Conservation (phyloP, 306 rosid species). For the Trifolium dubium region DNA sequence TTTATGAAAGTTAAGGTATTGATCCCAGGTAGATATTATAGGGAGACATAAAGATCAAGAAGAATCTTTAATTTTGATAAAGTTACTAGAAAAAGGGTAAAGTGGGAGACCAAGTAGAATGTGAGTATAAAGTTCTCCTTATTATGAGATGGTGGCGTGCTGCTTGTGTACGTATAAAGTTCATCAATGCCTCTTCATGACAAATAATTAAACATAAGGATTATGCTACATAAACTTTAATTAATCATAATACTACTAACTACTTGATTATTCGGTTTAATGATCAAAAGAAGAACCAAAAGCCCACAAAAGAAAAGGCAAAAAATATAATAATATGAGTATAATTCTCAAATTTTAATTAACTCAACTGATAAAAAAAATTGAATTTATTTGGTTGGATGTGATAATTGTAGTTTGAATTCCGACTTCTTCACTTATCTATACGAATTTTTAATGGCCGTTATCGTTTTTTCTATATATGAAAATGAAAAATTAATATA, state of each 20-base stretch:
- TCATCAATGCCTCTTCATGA: conserved; percentile 19
- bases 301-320: neutral
- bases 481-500: too few relatives aligned
- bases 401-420: too few relatives aligned
- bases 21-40: conserved; percentile 13
- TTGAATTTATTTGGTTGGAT: too few relatives aligned
- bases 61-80: conserved; percentile 35
- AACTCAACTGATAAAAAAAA: too few relatives aligned
- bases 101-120: conserved; percentile 40
- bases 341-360: too few relatives aligned
- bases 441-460: too few relatives aligned
- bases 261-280: conserved; percentile 19
- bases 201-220: conserved; percentile 20
- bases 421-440: too few relatives aligned
- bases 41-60: conserved; percentile 23
- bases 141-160: conserved; percentile 50
- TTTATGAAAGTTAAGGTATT: conserved; percentile 3
- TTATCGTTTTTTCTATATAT: too few relatives aligned
- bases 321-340: neutral
- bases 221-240: neutral
- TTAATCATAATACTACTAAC: conserved; percentile 27
- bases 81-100: conserved; percentile 33
- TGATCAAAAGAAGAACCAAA: neutral
- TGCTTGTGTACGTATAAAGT: conserved; percentile 39
- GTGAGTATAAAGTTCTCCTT: too few relatives aligned